Conservation (phyloP, 305 asterid genomes). For the Plantago lanceolata region DNA sequence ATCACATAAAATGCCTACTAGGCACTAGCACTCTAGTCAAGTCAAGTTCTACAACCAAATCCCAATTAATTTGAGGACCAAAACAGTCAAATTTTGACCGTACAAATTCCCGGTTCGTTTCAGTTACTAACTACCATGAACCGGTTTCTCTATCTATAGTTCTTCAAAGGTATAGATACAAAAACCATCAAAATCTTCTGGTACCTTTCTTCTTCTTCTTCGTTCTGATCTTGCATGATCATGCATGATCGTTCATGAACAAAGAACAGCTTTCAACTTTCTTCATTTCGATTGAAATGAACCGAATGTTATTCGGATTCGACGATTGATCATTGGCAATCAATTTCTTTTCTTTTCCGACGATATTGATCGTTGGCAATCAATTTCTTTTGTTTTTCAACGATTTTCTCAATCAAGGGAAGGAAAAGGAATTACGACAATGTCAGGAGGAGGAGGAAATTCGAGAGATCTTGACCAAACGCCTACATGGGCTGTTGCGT, state of each 20-base stretch:
- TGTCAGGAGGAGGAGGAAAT: slow-evolving; percentile 17
- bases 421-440: slow-evolving; percentile 10
- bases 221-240: neutral
- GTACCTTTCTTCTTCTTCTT: too few species aligned
- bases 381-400: neutral
- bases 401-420: neutral
- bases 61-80: neutral
- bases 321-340: neutral
- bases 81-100: neutral
- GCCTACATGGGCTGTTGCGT: slow-evolving; percentile 63
- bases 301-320: neutral
- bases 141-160: neutral
- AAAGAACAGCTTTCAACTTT: neutral
- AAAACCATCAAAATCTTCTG: too few species aligned
- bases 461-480: slow-evolving; percentile 49
- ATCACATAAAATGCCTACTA: too few species aligned
- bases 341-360: neutral
- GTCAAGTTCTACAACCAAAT: neutral
- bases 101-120: neutral
- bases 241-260: too few species aligned
- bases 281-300: neutral
- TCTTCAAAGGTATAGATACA: neutral
- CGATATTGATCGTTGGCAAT: neutral
- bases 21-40: neutral
- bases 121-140: neutral